Evolutionary conservation across 2,329 filamentous ascomycete species (phyloP).

Genomic region (Xylaria sp.): DNA sequence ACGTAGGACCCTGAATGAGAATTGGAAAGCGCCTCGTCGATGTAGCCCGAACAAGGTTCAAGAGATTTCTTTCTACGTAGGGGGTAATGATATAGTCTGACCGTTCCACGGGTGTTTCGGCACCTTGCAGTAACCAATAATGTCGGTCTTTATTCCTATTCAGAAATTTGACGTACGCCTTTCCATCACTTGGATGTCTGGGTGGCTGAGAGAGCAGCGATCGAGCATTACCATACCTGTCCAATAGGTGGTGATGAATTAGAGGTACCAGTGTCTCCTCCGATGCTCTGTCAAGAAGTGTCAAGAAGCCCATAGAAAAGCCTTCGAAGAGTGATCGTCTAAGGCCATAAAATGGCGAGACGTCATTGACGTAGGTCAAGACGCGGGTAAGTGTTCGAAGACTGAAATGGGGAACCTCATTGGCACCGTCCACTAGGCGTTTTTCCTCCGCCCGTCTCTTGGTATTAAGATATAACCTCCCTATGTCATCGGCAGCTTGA

Average conservation of each 20-base stretch:
- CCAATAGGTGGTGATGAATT: slow-evolving; percentile 82
- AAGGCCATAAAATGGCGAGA: slow-evolving; percentile 84
- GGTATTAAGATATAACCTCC: slow-evolving; percentile 86
- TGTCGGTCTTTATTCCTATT: slow-evolving; percentile 73
- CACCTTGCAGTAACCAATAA: slow-evolving; percentile 89
- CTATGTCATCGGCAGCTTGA: slow-evolving; percentile 81
- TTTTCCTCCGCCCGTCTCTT: slow-evolving; percentile 84
- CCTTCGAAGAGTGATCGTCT: slow-evolving; percentile 91
- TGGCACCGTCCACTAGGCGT: slow-evolving; percentile 89
- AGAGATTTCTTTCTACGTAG: slow-evolving; percentile 92
- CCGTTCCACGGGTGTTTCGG: slow-evolving; percentile 72
- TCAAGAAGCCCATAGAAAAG: slow-evolving; percentile 97
- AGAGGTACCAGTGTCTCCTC: slow-evolving; percentile 81
- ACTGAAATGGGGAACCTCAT: slow-evolving; percentile 97
- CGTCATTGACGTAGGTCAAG: slow-evolving; percentile 86
- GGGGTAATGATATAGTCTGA: slow-evolving; percentile 95
- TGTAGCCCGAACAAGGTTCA: slow-evolving; percentile 92
- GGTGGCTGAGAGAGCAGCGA: slow-evolving; percentile 82
- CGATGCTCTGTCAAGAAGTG: slow-evolving; percentile 83
- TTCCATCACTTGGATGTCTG: slow-evolving; percentile 78
- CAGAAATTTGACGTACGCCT: slow-evolving; percentile 81
- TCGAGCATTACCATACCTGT: slow-evolving; percentile 72
- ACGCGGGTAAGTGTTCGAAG: slow-evolving; percentile 92
- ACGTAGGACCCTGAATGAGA: slow-evolving; percentile 95
- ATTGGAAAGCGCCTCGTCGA: slow-evolving; percentile 94